Conservation (phyloP, 2,329 filamentous ascomycete genomes). For the Thelonectria blattea region DNA sequence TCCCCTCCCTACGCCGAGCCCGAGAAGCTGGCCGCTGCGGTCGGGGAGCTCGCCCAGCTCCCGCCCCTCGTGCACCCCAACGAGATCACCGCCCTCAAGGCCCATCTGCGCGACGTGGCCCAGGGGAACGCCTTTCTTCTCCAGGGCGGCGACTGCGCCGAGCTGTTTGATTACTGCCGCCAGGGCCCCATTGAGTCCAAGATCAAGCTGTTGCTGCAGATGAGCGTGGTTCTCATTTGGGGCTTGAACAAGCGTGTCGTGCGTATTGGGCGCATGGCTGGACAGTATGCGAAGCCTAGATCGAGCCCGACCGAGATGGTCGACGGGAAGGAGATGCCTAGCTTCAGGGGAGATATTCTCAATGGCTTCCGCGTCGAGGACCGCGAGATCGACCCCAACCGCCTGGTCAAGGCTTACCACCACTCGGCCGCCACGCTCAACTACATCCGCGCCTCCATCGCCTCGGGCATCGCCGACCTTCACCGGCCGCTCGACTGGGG, state of each 20-base stretch:
- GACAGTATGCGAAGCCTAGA: constrained; percentile 95
- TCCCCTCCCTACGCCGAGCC: constrained; percentile 72
- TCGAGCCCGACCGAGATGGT: constrained; percentile 86
- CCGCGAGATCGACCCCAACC: constrained; percentile 78
- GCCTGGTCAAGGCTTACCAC: constrained; percentile 91
- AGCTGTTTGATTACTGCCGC: constrained; percentile 96
- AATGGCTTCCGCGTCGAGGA: constrained; percentile 85
- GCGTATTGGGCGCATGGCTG: constrained; percentile 93
- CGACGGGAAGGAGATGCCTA: constrained; percentile 80
- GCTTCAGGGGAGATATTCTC: constrained; percentile 93
- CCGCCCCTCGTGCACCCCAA: constrained; percentile 80
- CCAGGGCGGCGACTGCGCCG: constrained; percentile 95
- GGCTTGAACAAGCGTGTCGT: constrained; percentile 82
- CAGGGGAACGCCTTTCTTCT: constrained; percentile 90
- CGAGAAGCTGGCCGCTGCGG: constrained; percentile 62
- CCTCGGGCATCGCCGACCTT: constrained; percentile 90
- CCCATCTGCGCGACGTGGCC: constrained; percentile 83
- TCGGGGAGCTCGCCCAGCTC: constrained; percentile 69
- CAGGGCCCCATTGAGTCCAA: constrained; percentile 91
- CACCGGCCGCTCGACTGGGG: constrained; percentile 95
- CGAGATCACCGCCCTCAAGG: constrained; percentile 82
- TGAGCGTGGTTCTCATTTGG: constrained; percentile 96
- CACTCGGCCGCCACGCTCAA: constrained; percentile 95
- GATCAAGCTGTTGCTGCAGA: constrained; percentile 94
- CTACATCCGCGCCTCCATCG: constrained; percentile 83